Conservation (phyloP, 1,139 yeast species). For the Chernovozyma aurita region DNA sequence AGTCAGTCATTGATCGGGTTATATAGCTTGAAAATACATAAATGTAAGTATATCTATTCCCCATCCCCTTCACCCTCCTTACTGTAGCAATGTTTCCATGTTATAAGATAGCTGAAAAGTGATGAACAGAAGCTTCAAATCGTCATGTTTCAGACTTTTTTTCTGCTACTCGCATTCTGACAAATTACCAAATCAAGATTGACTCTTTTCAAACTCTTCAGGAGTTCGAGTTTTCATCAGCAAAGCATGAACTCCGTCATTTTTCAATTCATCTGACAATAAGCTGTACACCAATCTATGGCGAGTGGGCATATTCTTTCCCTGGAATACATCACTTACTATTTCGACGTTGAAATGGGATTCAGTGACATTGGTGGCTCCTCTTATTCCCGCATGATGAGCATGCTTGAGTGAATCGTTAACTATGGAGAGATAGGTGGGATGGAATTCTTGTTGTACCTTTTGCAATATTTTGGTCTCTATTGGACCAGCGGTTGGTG, state of each 20-base stretch:
- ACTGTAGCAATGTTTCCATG: too few relatives aligned
- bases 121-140: too few relatives aligned
- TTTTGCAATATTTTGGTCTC: conserved; percentile 47
- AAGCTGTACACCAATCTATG: conserved; percentile 73
- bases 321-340: conserved; percentile 66
- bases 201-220: conserved; percentile 32
- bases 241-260: conserved; percentile 80
- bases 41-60: too few relatives aligned
- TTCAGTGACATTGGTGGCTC: conserved; percentile 69
- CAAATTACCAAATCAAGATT: too few relatives aligned
- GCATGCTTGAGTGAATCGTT: conserved; percentile 90
- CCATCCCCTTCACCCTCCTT: too few relatives aligned
- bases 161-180: too few relatives aligned
- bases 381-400: conserved; percentile 81
- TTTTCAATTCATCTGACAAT: conserved; percentile 66
- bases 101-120: too few relatives aligned
- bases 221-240: conserved; percentile 82
- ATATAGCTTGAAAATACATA: too few relatives aligned
- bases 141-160: too few relatives aligned
- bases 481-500: conserved; percentile 42
- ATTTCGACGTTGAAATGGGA: conserved; percentile 77
- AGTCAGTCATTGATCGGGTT: neutral
- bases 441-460: conserved; percentile 42
- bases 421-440: conserved; percentile 49
- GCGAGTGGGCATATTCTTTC: conserved; percentile 66